Evolutionary conservation across 352 stramenopile genomes (phyloP).

Genomic region (Globisporangium cystogenes): DNA sequence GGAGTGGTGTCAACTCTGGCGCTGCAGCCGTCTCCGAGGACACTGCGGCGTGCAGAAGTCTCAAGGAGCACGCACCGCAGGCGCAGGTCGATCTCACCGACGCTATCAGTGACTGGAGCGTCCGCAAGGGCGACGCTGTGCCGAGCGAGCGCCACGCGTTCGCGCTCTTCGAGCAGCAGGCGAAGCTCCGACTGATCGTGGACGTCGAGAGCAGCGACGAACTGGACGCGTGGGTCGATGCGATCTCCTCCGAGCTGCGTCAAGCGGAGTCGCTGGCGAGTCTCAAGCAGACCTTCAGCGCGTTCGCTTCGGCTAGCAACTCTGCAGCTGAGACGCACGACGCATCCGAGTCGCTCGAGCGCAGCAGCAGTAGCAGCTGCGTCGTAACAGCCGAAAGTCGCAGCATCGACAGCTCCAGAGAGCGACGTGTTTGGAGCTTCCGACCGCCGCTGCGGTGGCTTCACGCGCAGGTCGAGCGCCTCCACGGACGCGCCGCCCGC

Average conservation of each 20-base stretch:
- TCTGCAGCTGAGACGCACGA: no score
- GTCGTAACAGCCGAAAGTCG: not conserved
- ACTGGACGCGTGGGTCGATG: conserved; percentile 31
- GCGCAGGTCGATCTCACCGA: conserved; percentile 32
- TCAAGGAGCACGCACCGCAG: conserved; percentile 36
- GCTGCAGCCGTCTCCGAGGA: not conserved
- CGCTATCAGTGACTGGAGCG: conserved; percentile 32
- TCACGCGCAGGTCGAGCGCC: conserved; percentile 39
- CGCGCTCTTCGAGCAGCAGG: conserved; percentile 47
- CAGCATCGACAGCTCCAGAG: no score
- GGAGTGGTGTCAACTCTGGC: no score
- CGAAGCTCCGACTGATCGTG: conserved; percentile 40
- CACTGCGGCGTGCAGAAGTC: no score
- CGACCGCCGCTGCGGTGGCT: conserved; percentile 45
- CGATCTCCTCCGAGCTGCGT: conserved; percentile 39
- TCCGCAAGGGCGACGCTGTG: conserved; percentile 32
- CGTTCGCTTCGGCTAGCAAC: not conserved
- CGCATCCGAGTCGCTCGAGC: not conserved
- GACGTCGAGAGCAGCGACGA: conserved; percentile 39
- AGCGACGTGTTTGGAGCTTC: conserved; percentile 9
- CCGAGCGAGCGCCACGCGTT: conserved; percentile 41
- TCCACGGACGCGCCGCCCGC: conserved; percentile 23
- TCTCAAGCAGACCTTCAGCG: not conserved
- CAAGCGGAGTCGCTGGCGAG: conserved; percentile 15
- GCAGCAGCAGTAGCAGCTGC: not conserved